Evolutionary conservation across 768 basidiomycete genomes (phyloP), one percentile per base, ranked within the genome.

Genomic region (Butyriboletus loyo): DNA sequence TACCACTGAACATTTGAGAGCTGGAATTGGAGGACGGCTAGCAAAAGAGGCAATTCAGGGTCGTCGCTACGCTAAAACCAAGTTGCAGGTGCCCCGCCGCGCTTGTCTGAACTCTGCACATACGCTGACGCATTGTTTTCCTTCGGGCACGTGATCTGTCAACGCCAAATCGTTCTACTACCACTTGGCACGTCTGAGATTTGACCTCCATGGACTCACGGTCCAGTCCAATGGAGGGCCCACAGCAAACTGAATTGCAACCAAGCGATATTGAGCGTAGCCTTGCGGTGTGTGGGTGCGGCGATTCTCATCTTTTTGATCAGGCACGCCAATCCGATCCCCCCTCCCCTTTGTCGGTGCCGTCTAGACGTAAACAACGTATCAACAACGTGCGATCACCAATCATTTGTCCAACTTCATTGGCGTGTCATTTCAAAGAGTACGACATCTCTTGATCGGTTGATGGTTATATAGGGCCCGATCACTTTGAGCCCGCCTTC

Each of bases 271-370:
- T 50, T 44, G 48, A 49, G 24, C 49, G 49, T 57, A 41, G 39
- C 55, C 55, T 43, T 62, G 55, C 48, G 48, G 55, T 49, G 42
- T 62, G 43, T 31, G 50, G 49, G 50, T 50, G n/a, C n/a, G 47
- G 49, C 36, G 62, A 54, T 64, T 64, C 63, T 64, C 58, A 45
- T 54, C 54, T 55, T 49, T 46, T 11, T 19, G 46, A 65, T 56
- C 65, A 71, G 67, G 69, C 57, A 71, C 69, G 19, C 53, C 58
- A 52, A 46, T 48, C 56, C 52, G 42, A 49, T 31, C 43, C 50
- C 17, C 32, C 44, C 49, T 50, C 46, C 63, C 64, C 67, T 46
- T 66, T 70, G 67, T 69, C 68, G 68, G 68, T 65, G 55, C 68
- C 68, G 68, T 61, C 53, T 46, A 63, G 60, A 57, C 61, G 57